Conservation (phyloP, 768 basidiomycete genomes). For the Leccinum rimulosum region DNA sequence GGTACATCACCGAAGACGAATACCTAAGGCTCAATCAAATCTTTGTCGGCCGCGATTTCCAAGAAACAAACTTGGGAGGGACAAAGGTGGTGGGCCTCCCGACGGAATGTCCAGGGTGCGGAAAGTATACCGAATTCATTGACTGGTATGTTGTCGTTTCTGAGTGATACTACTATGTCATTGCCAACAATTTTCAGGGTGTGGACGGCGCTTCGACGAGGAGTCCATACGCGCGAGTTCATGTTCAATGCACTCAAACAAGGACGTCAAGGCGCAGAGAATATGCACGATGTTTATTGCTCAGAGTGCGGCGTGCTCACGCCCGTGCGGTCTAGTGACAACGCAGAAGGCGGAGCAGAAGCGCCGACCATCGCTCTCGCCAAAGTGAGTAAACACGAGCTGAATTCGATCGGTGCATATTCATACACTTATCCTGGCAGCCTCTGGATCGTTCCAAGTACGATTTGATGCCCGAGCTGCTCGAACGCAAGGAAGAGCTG, state of each 20-base stretch:
- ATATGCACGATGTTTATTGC: no score
- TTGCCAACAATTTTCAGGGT: constrained; percentile 2
- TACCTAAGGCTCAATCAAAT: constrained; percentile 16
- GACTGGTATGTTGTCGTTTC: constrained; percentile 7
- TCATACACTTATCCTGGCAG: background rate
- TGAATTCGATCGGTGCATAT: background rate
- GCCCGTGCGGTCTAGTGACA: no score
- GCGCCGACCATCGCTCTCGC: constrained; percentile 4
- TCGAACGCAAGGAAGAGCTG: background rate
- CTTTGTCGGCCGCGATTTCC: constrained; percentile 13
- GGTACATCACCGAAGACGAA: constrained; percentile 20
- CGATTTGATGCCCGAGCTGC: no score
- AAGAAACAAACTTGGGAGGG: constrained; percentile 10
- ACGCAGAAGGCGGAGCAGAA: no score
- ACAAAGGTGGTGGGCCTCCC: no score
- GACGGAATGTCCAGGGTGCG: no score
- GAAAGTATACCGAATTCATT: background rate
- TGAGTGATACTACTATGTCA: no score
- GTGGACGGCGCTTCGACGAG: constrained; percentile 17
- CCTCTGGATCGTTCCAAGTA: constrained; percentile 12
- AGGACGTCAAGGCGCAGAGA: no score
- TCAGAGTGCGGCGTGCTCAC: no score
- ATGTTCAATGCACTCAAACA: constrained; percentile 11
- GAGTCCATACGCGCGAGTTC: constrained; percentile 16
- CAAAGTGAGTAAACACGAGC: background rate